Evolutionary conservation across 371 early-diverging fungal genomes (phyloP).

Genomic region (Gilbertella persicaria): DNA sequence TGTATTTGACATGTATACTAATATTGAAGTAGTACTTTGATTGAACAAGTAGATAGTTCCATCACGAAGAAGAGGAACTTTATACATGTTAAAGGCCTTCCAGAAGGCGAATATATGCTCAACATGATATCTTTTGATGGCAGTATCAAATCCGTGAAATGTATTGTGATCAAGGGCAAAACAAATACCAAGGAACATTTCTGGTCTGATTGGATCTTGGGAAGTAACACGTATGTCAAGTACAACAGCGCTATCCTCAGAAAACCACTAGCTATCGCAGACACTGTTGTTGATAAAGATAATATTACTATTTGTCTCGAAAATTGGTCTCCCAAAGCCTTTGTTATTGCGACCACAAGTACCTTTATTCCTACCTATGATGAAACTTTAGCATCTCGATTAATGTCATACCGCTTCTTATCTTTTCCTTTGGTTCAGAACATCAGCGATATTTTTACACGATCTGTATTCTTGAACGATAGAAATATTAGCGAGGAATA

Average conservation of each 20-base stretch:
- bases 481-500: conserved; percentile 57
- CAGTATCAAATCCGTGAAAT: background rate
- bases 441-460: background rate
- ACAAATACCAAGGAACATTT: background rate
- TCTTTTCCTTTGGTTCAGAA: background rate
- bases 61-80: conserved; percentile 2
- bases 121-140: conserved; percentile 3
- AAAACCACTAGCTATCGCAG: conserved; percentile 11
- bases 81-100: conserved; percentile 26
- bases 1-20: too few relatives aligned
- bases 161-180: conserved; percentile 6
- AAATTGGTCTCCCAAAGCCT: conserved; percentile 18
- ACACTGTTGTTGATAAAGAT: conserved; percentile 9
- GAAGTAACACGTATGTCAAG: conserved; percentile 5
- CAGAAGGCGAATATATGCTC: conserved; percentile 33
- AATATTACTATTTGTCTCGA: conserved; percentile 13
- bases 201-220: conserved; percentile 24
- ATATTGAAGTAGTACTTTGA: background rate
- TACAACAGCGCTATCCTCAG: conserved; percentile 5
- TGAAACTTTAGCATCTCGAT: background rate
- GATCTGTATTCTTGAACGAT: conserved; percentile 33
- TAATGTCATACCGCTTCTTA: background rate
- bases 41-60: conserved; percentile 1
- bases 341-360: conserved; percentile 28
- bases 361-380: conserved; percentile 28